These are phyloP conservation scores for Leishmania guyanensis DNA, from an alignment of 208 protist species.

Conservation along the genomic window DNA sequence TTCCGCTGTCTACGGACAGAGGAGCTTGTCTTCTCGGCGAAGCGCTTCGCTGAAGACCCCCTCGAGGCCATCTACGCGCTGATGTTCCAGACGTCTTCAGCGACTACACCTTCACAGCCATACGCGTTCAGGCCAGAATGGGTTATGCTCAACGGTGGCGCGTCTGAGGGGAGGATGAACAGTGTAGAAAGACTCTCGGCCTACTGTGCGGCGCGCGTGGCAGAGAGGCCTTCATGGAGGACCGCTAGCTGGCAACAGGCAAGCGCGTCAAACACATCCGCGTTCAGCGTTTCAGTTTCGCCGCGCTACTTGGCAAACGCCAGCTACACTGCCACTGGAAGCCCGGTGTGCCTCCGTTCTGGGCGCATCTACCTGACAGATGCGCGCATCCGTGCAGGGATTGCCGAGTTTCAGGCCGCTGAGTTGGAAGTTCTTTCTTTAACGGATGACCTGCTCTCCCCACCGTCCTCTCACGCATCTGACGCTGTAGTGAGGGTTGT, in stretches of 20 bases:
- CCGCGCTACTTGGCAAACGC: constrained; percentile 4
- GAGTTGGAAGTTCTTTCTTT: constrained; percentile 15
- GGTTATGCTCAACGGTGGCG: not conserved
- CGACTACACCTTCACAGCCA: not conserved
- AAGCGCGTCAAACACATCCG: not conserved
- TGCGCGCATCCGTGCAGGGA: constrained; percentile 15
- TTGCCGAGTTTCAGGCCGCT: constrained; percentile 10
- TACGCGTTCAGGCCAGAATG: not conserved
- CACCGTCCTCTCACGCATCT: not conserved
- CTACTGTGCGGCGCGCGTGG: constrained; percentile 24
- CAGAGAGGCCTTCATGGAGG: constrained; percentile 8
- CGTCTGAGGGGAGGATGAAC: not conserved
- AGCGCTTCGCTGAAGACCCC: constrained; percentile 1
- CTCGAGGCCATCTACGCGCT: constrained; percentile 1
- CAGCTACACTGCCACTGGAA: constrained; percentile 27
- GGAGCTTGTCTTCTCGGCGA: not conserved
- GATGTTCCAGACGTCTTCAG: not conserved
- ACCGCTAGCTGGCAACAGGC: not conserved
- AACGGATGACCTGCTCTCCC: constrained; percentile 11
- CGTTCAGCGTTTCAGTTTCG: constrained; percentile 10
- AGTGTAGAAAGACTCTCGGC: constrained; percentile 11
- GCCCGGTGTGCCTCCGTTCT: constrained; percentile 19
- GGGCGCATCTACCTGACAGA: constrained; percentile 21
- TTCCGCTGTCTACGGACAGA: constrained; percentile 4
- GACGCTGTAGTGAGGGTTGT: constrained; percentile 6